Evolutionary conservation across 371 early-diverging fungal species (phyloP).

Genomic region (Saksenaea vasiformis): DNA sequence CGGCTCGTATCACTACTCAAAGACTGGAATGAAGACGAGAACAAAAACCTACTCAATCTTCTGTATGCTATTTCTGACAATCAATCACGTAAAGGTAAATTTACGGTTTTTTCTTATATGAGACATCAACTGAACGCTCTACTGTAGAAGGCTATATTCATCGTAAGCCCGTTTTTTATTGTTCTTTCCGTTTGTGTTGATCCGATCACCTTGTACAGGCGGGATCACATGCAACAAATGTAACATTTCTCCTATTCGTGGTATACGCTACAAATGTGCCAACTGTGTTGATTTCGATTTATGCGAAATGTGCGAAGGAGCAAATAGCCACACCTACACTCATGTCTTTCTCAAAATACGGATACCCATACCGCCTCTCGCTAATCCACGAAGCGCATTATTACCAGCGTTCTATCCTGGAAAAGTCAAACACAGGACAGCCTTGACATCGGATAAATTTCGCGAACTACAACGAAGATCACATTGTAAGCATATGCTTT

Average conservation of each 20-base stretch:
- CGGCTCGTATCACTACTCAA: constrained; percentile 26
- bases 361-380: constrained; percentile 94
- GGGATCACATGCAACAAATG: constrained; percentile 95
- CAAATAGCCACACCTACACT: constrained; percentile 72
- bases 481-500: constrained; percentile 62
- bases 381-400: constrained; percentile 82
- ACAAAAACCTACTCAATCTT: constrained; percentile 70
- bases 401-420: constrained; percentile 83
- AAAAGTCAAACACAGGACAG: constrained; percentile 28
- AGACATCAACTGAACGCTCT: not conserved
- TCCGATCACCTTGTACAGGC: constrained; percentile 38
- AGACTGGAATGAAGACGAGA: constrained; percentile 57
- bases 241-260: constrained; percentile 82
- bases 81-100: constrained; percentile 80
- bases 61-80: constrained; percentile 88
- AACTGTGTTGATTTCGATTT: constrained; percentile 94
- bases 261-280: constrained; percentile 90
- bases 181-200: not conserved
- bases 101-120: not conserved
- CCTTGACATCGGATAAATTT: constrained; percentile 35
- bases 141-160: constrained; percentile 80
- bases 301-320: constrained; percentile 90
- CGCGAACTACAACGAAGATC: constrained; percentile 62
- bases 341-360: constrained; percentile 91
- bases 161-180: constrained; percentile 39